Evolutionary conservation across 2,329 filamentous ascomycete genomes (phyloP).

Genomic region (Sporothrix brunneoviolacea): DNA sequence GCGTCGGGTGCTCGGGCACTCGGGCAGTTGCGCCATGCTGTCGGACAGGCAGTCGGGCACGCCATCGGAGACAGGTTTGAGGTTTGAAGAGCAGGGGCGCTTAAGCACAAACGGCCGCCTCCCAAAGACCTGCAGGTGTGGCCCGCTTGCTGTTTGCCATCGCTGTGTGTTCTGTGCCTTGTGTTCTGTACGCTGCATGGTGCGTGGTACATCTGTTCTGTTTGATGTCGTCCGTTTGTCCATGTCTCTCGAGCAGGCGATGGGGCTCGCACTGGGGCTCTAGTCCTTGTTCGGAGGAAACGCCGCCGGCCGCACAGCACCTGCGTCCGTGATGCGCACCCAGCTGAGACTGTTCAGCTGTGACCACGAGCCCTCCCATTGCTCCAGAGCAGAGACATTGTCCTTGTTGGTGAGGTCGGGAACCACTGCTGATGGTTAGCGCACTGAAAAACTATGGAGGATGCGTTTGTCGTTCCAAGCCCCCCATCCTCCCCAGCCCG

Average conservation of each 20-base stretch:
- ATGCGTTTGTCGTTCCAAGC: too few relatives aligned
- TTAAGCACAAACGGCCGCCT: too few relatives aligned
- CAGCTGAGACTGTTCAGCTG: slow-evolving; percentile 71
- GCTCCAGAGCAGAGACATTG: slow-evolving; percentile 57
- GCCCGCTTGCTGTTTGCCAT: too few relatives aligned
- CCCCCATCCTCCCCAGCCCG: too few relatives aligned
- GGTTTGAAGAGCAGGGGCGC: neutral
- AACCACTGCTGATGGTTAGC: slow-evolving; percentile 43
- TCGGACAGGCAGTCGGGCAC: neutral
- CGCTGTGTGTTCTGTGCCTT: neutral
- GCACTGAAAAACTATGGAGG: too few relatives aligned
- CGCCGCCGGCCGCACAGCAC: slow-evolving; percentile 58
- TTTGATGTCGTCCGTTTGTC: neutral
- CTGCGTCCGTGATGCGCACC: slow-evolving; percentile 62
- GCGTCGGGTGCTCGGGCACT: neutral
- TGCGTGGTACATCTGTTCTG: too few relatives aligned
- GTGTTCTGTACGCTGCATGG: neutral
- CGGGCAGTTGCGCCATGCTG: neutral
- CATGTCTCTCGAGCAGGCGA: neutral
- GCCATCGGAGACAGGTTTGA: neutral
- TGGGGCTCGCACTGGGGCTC: neutral
- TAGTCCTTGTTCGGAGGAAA: slow-evolving; percentile 60
- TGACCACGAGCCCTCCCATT: slow-evolving; percentile 81
- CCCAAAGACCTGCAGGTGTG: too few relatives aligned
- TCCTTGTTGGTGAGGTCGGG: slow-evolving; percentile 67